These are phyloP conservation scores for Trichoderma gracile DNA, from an alignment of 2,329 filamentous ascomycete species.

Conservation along the genomic window DNA sequence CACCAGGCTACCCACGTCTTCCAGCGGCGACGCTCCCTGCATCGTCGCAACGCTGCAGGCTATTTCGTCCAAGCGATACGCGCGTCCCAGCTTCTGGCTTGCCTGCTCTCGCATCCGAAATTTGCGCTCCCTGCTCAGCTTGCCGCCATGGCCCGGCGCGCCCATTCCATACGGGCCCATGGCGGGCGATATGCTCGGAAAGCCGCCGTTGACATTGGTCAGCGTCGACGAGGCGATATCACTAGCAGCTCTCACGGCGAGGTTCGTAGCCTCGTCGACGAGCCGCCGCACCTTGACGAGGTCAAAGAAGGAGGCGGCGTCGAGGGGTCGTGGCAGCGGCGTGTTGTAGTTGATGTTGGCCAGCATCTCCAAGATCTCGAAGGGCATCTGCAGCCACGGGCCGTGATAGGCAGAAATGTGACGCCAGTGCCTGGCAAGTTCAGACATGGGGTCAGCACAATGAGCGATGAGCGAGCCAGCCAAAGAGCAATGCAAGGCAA, in stretches of 20 bases:
- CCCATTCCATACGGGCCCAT: conserved; percentile 31
- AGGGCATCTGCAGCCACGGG: conserved; percentile 77
- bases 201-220: conserved; percentile 53
- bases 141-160: conserved; percentile 60
- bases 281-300: conserved; percentile 77
- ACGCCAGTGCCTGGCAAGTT: conserved; percentile 68
- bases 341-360: conserved; percentile 79
- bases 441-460: background rate
- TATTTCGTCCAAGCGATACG: conserved; percentile 80
- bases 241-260: conserved; percentile 75
- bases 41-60: conserved; percentile 80
- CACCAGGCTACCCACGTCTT: conserved; percentile 73
- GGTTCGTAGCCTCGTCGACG: conserved; percentile 76
- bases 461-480: background rate
- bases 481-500: background rate
- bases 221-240: conserved; percentile 67
- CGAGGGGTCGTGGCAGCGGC: conserved; percentile 72
- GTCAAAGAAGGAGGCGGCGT: conserved; percentile 80
- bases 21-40: conserved; percentile 75
- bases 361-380: conserved; percentile 75
- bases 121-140: conserved; percentile 73
- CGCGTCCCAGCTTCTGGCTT: conserved; percentile 72
- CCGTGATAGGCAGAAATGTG: conserved; percentile 84
- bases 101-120: conserved; percentile 80
- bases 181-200: conserved; percentile 29